phyloP scores from a whole-genome alignment of 345 rosid genomes.

The Murraya paniculata region DNA sequence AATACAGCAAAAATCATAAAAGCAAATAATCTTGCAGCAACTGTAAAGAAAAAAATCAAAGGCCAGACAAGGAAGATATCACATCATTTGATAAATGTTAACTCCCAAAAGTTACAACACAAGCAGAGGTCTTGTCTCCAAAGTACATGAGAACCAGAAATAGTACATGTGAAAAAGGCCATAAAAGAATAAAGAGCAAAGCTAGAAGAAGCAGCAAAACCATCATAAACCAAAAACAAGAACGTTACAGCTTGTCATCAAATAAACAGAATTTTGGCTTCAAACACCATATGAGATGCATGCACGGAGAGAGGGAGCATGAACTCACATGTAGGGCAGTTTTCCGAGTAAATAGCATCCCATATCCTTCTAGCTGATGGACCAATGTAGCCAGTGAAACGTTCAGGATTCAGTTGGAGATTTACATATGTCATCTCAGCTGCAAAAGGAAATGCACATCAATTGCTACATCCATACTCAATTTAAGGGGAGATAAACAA shows the following conservation, averaged over 20 bases:
- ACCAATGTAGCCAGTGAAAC: constrained; percentile 57
- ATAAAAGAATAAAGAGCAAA: not conserved
- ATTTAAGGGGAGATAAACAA: not conserved
- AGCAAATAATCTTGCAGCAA: not conserved
- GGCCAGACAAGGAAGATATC: not conserved
- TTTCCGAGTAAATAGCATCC: constrained; percentile 63
- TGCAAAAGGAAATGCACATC: constrained; percentile 26
- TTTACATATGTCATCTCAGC: constrained; percentile 64
- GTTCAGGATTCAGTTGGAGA: constrained; percentile 59
- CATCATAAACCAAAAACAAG: not conserved
- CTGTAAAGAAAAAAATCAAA: not conserved
- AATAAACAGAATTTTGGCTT: not conserved
- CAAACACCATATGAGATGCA: not conserved
- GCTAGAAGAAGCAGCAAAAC: not conserved
- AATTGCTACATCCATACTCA: constrained; percentile 3
- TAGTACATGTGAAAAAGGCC: not conserved
- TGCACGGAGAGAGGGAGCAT: not conserved
- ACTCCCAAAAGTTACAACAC: not conserved
- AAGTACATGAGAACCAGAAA: not conserved
- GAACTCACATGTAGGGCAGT: constrained; percentile 54
- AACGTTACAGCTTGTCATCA: not conserved
- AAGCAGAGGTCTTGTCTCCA: not conserved
- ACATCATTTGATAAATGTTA: not conserved
- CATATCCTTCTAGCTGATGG: constrained; percentile 68
- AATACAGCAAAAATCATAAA: not conserved